Percentiles rank a stretch among this genome's conserved stretches.
phyloP scores from a whole-genome alignment of 2,329 filamentous ascomycete species.

The Fusarium gaditjirri region DNA sequence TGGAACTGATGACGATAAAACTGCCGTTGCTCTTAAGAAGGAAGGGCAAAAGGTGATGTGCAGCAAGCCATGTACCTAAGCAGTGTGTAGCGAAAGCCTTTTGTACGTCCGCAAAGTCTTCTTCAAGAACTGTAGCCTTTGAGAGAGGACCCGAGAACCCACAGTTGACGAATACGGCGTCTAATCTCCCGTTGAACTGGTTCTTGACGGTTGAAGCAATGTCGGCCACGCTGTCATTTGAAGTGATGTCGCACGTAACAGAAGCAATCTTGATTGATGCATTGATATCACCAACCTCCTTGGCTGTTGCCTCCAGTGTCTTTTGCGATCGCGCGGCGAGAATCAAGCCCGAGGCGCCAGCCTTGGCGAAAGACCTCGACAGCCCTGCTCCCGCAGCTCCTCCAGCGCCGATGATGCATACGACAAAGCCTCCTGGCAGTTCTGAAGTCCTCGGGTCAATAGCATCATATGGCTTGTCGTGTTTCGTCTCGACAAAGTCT shows the following conservation, averaged over 20 bases:
- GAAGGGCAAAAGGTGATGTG: background rate
- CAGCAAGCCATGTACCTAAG: slow-evolving; percentile 5
- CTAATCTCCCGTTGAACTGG: background rate
- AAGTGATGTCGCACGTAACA: background rate
- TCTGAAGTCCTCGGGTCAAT: background rate
- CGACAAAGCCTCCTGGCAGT: background rate
- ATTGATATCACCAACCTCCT: background rate
- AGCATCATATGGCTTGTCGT: background rate
- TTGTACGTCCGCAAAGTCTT: slow-evolving; percentile 1
- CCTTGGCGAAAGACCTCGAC: slow-evolving; percentile 1
- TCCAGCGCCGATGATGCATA: slow-evolving; percentile 13
- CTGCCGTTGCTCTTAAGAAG: background rate
- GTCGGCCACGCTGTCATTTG: background rate
- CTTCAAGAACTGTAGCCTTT: background rate
- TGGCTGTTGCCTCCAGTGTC: background rate
- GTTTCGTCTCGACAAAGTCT: background rate
- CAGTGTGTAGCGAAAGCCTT: slow-evolving; percentile 1
- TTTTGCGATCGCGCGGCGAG: background rate
- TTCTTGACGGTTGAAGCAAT: background rate
- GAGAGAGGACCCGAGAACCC: background rate
- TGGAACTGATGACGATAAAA: slow-evolving; percentile 6
- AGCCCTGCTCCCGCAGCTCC: slow-evolving; percentile 1
- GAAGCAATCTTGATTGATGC: background rate
- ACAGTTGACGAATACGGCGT: slow-evolving; percentile 9
- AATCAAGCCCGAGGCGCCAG: background rate